Percentiles rank a stretch among this genome's conserved stretches.
Conservation (phyloP, 306 rosid species). For the Gynostemma pentaphyllum region DNA sequence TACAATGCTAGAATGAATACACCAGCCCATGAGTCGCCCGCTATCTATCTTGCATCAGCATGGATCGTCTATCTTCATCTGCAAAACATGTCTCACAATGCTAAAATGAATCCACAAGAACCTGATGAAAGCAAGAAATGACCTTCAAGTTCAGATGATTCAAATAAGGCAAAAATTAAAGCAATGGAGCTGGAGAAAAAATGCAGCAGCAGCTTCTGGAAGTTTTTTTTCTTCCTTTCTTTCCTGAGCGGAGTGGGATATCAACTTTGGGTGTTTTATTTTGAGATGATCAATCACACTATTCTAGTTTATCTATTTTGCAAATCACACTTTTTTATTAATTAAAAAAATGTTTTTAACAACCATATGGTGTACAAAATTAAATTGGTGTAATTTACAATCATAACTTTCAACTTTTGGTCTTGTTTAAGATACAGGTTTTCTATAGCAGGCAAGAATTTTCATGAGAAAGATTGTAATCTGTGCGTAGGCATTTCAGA, state of each 20-base stretch:
- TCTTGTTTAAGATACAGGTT: no score
- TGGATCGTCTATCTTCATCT: not conserved
- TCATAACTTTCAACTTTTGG: no score
- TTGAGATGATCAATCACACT: no score
- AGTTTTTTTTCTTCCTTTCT: no score
- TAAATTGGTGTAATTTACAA: no score
- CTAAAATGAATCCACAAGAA: not conserved
- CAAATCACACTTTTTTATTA: no score
- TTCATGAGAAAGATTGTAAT: not conserved
- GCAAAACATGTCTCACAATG: not conserved
- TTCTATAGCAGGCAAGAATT: not conserved
- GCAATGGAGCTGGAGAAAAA: not conserved
- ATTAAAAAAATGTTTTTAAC: no score
- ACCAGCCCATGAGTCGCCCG: not conserved
- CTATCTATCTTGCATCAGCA: not conserved
- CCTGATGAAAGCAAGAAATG: not conserved
- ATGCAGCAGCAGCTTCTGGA: not conserved
- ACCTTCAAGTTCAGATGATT: not conserved
- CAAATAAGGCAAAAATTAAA: not conserved
- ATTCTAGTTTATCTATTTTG: no score
- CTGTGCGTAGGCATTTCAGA: not conserved
- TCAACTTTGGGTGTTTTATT: no score
- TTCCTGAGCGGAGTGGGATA: no score
- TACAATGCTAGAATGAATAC: slow-evolving; percentile 2
- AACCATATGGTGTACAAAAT: no score